Evolutionary conservation across 805 yeast genomes (phyloP), one percentile per base, ranked within the genome.

Genomic region (Metschnikowia cerradonensis): DNA sequence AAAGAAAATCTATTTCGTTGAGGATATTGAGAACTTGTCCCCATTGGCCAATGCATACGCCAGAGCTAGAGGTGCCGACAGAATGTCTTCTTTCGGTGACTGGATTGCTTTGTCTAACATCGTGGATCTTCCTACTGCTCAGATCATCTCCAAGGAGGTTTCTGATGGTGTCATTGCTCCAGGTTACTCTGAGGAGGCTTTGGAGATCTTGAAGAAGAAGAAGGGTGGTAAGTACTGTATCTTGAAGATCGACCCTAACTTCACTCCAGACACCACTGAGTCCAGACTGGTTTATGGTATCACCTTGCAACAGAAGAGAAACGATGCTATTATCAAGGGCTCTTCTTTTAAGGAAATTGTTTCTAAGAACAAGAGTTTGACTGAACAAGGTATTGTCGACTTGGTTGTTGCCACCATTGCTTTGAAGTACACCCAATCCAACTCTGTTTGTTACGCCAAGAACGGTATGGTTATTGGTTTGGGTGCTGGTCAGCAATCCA

Each of bases 401-500:
- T 80, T 94, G 67, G 88, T 96, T 37, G 97, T 94, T 54, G 99
- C 99, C 52, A 94, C 99, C 45, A 89, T 94, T 68, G 96, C 97
- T 43, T 80, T 94, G 70, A 94, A 94, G 73, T 94, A 90, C 80
- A 94, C 99, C 15, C 99, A 94, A 77, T 90, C 97, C 51, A 94
- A 94, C 82, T 92, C 98, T 41, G 99, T 94, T 48, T 90, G 97
- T 75, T 94, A 91, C 72, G 97, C 97, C 62, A 94, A 91, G 77
- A 88, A 91, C 71, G 99, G 99, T 78, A 94, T 94, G 99, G 96
- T 94, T 54, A 83, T 94, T 64, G 99, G 99, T 59, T 81, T 94
- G 63, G 99, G 99, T 66, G 99, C 99, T 53, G 99, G 99, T 60
- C 99, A 94, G 79, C 99, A 94, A 77, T 90, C 97, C 50, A 85